Base-by-base conservation (phyloP, 176 grass and related monocot genomes). In the Oryza glaberrima region DNA sequence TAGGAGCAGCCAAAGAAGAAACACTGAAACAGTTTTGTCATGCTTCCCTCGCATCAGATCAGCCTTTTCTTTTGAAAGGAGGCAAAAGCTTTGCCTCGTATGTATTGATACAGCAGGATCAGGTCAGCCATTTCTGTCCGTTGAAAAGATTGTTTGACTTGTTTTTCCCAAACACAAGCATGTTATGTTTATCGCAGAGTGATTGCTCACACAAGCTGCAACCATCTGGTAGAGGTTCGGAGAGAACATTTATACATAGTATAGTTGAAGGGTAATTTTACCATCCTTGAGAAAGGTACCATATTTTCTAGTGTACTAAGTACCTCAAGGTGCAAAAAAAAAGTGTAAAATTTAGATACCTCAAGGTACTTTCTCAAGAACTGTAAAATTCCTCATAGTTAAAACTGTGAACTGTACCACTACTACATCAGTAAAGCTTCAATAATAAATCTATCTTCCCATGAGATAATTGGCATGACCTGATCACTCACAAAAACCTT, bases 1-100 rank as follows among this genome's bases (percentile, higher is more conserved):
- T 7, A 38, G 40, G 52, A 43, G 14, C 65, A 76, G n/a, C 41
- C 7, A 70, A 85, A 64, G 14, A 58, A 83, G 44, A 76, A 26
- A 36, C 38, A 40, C 38, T 40, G 38, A 40, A 36, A 38, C 32
- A 9, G 65, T 30, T 70, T 1, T 20, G 49, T 15, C 76, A 36
- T 22, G 30, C 13, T 63, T 3, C 64, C 10, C 44, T 1, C 72
- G 79, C 11, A 44, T 64, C 30, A 78, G 16, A 32, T 67, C 38
- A 40, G 38, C 38, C 38, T 6, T 40, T 40, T 40, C 30, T 40
- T 40, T 40, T 6, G 1, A 7, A 40, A 40, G 6, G 38, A 32
- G 38, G 38, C 38, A 40, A 40, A 40, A 40, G 38, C 38, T 40
- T 40, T 40, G 35, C 35, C 35, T 36, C 4, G 35, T 36, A 36